Evolutionary conservation across 2,329 filamentous ascomycete genomes (phyloP).

Genomic region (Sclerotinia borealis): DNA sequence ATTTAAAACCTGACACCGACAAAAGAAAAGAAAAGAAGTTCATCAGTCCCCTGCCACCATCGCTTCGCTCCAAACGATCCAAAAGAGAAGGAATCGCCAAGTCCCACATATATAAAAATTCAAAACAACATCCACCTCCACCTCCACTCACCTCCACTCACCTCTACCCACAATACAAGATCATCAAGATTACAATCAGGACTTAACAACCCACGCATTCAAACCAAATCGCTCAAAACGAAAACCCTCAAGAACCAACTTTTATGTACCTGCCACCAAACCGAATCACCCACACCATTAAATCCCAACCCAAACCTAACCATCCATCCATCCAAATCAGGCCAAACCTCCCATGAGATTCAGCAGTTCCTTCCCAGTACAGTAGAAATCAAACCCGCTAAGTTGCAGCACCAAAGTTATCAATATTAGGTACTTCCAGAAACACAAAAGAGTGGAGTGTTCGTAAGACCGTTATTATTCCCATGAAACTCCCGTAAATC

Average conservation of each 20-base stretch:
- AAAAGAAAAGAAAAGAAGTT: slow-evolving; percentile 1
- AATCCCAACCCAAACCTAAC: background rate
- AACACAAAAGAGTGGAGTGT: slow-evolving; percentile 14
- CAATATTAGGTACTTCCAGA: slow-evolving; percentile 6
- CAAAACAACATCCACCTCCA: background rate
- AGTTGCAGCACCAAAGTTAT: slow-evolving; percentile 7
- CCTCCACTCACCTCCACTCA: no score
- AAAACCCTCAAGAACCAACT: slow-evolving; percentile 3
- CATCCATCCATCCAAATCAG: background rate
- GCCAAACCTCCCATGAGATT: slow-evolving; percentile 11
- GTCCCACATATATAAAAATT: background rate
- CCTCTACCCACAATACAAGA: background rate
- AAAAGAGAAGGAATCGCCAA: background rate
- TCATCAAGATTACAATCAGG: background rate
- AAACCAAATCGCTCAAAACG: background rate
- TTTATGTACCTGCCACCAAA: slow-evolving; percentile 2
- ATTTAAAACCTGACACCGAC: no score
- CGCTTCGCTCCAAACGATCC: background rate
- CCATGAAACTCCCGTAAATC: background rate
- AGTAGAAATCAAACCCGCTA: slow-evolving; percentile 5
- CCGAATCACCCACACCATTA: background rate
- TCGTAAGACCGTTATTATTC: slow-evolving; percentile 3
- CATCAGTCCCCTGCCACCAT: background rate
- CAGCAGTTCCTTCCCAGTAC: background rate
- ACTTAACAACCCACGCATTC: background rate